phyloP scores from a whole-genome alignment of 805 yeast genomes.

The Metschnikowia reukaufii region DNA sequence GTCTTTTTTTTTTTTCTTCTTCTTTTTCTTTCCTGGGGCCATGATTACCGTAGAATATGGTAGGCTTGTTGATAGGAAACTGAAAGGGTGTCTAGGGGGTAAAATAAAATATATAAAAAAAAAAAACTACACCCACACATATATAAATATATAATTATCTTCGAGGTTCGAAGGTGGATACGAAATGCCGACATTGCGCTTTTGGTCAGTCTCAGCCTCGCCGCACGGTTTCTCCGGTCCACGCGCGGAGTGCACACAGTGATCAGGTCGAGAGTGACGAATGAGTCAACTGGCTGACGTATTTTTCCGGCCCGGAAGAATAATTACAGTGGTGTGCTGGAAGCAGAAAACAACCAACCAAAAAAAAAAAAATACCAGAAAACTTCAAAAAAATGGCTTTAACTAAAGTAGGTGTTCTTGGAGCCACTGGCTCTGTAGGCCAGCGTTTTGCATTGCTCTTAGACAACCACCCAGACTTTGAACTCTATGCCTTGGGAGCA shows the following conservation, averaged over 20 bases:
- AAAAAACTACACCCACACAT: no score
- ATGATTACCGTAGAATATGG: no score
- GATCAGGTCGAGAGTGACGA: background rate
- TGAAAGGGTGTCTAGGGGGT: no score
- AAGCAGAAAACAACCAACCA: background rate
- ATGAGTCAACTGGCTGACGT: slow-evolving; percentile 2
- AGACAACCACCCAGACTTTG: slow-evolving; percentile 86
- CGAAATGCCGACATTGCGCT: no score
- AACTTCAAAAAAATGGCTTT: slow-evolving; percentile 24
- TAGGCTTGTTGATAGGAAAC: no score
- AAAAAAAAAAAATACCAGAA: background rate
- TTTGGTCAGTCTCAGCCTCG: no score
- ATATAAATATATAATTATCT: no score
- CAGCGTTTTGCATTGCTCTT: slow-evolving; percentile 88
- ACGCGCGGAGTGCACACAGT: background rate
- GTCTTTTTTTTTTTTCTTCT: no score
- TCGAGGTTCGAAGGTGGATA: no score
- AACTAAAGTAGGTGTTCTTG: slow-evolving; percentile 81
- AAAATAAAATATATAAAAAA: no score
- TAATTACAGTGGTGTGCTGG: no score
- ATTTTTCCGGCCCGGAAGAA: background rate
- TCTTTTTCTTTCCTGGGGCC: no score
- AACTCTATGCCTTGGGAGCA: slow-evolving; percentile 84
- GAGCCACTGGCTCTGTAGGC: slow-evolving; percentile 98
- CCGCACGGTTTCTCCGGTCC: background rate